Base-by-base conservation (phyloP, 257 asterid genomes). In the Forsythia suspensa region DNA sequence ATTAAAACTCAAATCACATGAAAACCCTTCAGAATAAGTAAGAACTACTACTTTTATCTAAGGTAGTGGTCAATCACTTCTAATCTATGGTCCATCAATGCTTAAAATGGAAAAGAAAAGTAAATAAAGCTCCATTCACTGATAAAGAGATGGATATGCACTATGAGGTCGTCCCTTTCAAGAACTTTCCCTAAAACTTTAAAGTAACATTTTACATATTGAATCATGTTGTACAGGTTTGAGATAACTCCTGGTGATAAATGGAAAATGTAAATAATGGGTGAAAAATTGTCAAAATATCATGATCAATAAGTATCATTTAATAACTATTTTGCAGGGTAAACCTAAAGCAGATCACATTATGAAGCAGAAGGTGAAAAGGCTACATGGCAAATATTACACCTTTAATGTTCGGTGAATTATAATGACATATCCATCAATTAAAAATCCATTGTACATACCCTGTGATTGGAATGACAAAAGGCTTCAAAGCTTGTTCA, bases 391-490 rank as follows among this genome's bases (percentile, higher is more conserved):
- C 9, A 55, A 55, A 55, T 18, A 55, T 18, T 55, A 55, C 65
- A 15, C 21, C 52, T 44, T 44, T 40, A 44, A 44, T 44, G 52
- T 16, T 55, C 65, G 13, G 65, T 15, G 8, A 55, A 55, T 55
- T 55, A 55, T 24, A 55, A 15, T 8, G 52, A 44, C n/a, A 10
- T 10, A 63, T 63, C 18, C 3, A 2, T 63, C 70, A 29, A 68
- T 70, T 13, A 66, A 61, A 79, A 73, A 59, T 8, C 46, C 42
- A 67, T 16, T 70, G 11, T 68, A 65, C 93, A 78, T 91, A 96
- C 99, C 99, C 99, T 40, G 99, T 96, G 72, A 96, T 92, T 70
- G 95, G 99, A 80, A 96, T 96, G 61, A 92, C 99, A 84, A 96
- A 96, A 84, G 92, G 97, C 87, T 89, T 92, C 55, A 94, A 82